Evolutionary conservation across 2,329 filamentous ascomycete species (phyloP), one percentile per base, ranked within the genome.

Genomic region (Penicillium corylophilum): DNA sequence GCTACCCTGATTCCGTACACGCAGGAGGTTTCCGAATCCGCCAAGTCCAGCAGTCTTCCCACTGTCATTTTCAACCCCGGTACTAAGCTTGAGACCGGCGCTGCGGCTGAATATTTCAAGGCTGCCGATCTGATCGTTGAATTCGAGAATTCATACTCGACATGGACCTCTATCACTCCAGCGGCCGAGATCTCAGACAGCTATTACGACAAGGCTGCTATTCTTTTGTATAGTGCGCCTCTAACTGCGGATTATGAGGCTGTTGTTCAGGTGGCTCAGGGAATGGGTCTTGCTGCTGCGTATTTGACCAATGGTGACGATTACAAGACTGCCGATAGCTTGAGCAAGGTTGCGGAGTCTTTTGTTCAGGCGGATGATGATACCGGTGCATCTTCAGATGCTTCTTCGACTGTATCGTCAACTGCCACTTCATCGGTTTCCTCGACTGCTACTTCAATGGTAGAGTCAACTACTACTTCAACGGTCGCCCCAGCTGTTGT

Each of bases 101-200:
- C 52, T n/a, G 48, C 23, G 1, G 13, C 29, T 28, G 43, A 33
- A 31, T 62, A 59, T 49, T 60, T 60, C 31, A 43, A 46, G 8
- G 51, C 57, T 0, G 59, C 59, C 1, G 52, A 59, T 16, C 46
- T 62, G 9, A 55, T 62, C 29, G 57, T 62, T 2, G 57, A 62
- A 39, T 60, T 51, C 31, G 59, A 62, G 41, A 54, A 59, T 13
- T 48, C 55, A 2, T 62, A 60, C 36, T 44, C 41, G 18, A 44
- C 43, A 26, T 60, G 57, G 57, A 22, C 40, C 1, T 40, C 44
- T 4, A 2, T 15, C 9, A 29, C 41, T 8, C 53, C 57, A 4
- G 26, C 36, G 12, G 24, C 59, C 7, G 33, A 51, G 6, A 45
- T 60, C 29, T 53, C 39, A 3, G 12, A n/a, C 4, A 31, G 22